Base-by-base conservation (phyloP, 768 basidiomycete species). In the Pleurotus citrinopileatus region DNA sequence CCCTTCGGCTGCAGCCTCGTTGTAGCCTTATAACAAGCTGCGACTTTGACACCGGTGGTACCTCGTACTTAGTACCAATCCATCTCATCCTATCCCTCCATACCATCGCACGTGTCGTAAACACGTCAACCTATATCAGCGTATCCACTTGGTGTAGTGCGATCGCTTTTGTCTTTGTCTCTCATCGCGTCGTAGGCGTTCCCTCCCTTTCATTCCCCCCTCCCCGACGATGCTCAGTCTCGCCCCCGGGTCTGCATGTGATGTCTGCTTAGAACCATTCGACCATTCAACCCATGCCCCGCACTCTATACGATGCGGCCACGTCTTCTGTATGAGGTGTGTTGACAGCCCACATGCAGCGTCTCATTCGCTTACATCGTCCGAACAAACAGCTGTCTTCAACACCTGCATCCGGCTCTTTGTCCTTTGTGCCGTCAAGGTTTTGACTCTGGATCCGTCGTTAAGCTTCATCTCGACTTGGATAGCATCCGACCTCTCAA, bases 241-340 rank as follows among this genome's bases (percentile, higher is more conserved):
- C 65, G 79, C 80, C 61, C 64, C 80, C 56, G 78, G 77, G 61
- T 89, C 88, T 61, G 73, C 74, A 45, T 91, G 88, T 77, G 88
- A 90, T 70, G 79, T 90, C 62, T 91, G 89, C 70, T 75, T 85
- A 60, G 87, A 90, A 60, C 67, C 70, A 27, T 89, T 85, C 64
- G 74, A 73, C 46, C 65, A 65, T 51, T 79, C 79, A 46, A 59
- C 59, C 42, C 83, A 80, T 63, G 73, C 77, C 6, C 87, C 87
- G 47, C 81, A 84, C 62, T 77, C 81, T 45, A 86, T 89, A 60
- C 56, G 74, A 44, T 91, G 89, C 57, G 89, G 89, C 15, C 87
- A 90, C 64, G 79, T 83, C 53, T 88, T 88, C 68, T 90, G 85
- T 61, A 68, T 70, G 57, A 67, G 65, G 73, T 74, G 52, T 53